Percentiles rank a stretch among this genome's conserved stretches.
Evolutionary conservation across 1,284 basidiomycete genomes (phyloP).

Genomic region (Pyrrhoderma noxium): DNA sequence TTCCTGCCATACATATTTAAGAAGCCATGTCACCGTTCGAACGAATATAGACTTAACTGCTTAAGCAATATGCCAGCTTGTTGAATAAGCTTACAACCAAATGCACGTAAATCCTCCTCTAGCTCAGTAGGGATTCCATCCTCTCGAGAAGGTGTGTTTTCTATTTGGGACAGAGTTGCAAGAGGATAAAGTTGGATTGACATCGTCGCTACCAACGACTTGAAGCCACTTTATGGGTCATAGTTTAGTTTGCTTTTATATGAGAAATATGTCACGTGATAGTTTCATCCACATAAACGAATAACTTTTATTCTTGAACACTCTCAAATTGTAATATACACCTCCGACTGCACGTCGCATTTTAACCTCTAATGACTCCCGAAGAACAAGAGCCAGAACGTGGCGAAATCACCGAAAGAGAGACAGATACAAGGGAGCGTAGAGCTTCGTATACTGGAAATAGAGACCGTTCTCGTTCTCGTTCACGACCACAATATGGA

Average conservation of each 20-base stretch:
- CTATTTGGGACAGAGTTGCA: conserved; percentile 74
- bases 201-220: conserved; percentile 33
- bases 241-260: background rate
- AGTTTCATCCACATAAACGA: background rate
- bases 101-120: conserved; percentile 82
- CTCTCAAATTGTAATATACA: no score
- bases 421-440: background rate
- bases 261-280: background rate
- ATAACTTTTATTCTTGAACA: no score
- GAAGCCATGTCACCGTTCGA: conserved; percentile 6
- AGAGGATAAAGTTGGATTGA: conserved; percentile 71
- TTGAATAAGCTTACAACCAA: conserved; percentile 90
- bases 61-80: conserved; percentile 87
- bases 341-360: no score
- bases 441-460: background rate
- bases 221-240: no score
- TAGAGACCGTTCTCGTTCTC: conserved; percentile 1
- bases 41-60: conserved; percentile 43
- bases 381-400: background rate
- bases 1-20: conserved; percentile 49
- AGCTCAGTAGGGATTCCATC: conserved; percentile 79
- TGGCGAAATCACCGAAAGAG: conserved; percentile 4
- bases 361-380: no score
- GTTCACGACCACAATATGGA: background rate
- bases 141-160: conserved; percentile 68